phyloP scores from a whole-genome alignment of 768 basidiomycete genomes.

The Xanthoconium stramineum region DNA sequence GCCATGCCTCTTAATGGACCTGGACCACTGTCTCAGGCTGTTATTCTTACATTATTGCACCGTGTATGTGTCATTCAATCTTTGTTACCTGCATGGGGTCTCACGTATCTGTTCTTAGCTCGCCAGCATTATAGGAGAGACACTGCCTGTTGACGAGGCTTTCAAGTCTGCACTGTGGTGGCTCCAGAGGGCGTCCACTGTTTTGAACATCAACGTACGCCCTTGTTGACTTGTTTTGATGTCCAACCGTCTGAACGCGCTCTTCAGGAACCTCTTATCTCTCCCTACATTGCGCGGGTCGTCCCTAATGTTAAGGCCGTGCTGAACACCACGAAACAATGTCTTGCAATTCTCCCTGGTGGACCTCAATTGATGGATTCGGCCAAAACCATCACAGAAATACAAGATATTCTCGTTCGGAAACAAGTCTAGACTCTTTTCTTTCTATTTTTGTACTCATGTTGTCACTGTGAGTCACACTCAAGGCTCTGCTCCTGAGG shows the following conservation, averaged over 20 bases:
- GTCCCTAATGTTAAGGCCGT: constrained; percentile 75
- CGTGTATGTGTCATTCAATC: constrained; percentile 48
- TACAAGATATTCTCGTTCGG: constrained; percentile 65
- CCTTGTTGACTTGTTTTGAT: neutral
- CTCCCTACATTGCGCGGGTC: constrained; percentile 78
- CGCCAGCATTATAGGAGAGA: constrained; percentile 70
- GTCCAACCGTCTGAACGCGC: neutral
- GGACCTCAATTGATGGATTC: constrained; percentile 65
- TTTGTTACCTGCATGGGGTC: neutral
- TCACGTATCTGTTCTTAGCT: constrained; percentile 43
- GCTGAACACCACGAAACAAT: constrained; percentile 76
- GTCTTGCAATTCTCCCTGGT: constrained; percentile 73
- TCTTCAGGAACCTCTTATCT: constrained; percentile 70
- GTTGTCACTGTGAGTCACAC: constrained; percentile 7
- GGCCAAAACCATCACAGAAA: constrained; percentile 65
- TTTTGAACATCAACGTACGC: constrained; percentile 70
- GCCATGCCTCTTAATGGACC: constrained; percentile 69
- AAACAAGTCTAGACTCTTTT: constrained; percentile 30
- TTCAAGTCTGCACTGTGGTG: constrained; percentile 87
- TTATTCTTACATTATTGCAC: constrained; percentile 79
- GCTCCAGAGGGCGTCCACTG: constrained; percentile 71
- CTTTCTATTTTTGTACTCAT: neutral
- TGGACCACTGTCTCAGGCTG: constrained; percentile 76
- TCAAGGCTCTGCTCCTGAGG: constrained; percentile 27
- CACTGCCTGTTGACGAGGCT: constrained; percentile 70